Evolutionary conservation across 1,139 yeast genomes (phyloP).

Genomic region (Scheffersomyces titani): DNA sequence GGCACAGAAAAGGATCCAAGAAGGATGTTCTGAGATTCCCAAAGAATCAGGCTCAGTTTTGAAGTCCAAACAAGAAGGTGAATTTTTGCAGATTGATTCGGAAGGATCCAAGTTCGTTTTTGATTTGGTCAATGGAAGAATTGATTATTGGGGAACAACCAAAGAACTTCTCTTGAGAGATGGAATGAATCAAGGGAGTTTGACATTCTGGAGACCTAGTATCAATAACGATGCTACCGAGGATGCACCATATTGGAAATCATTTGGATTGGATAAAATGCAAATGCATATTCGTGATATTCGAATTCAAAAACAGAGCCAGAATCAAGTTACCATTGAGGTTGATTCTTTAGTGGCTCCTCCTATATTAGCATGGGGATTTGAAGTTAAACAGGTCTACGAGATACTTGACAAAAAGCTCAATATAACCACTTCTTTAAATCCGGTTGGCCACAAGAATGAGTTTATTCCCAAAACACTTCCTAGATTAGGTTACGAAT

Average conservation of each 20-base stretch:
- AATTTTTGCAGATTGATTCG: not conserved
- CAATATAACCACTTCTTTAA: slow-evolving; percentile 5
- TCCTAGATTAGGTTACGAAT: slow-evolving; percentile 19
- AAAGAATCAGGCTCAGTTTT: not conserved
- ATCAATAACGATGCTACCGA: slow-evolving; percentile 27
- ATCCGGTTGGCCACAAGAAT: slow-evolving; percentile 5
- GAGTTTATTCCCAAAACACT: slow-evolving; percentile 11
- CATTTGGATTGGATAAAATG: slow-evolving; percentile 13
- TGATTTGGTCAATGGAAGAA: slow-evolving; percentile 8
- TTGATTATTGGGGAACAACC: slow-evolving; percentile 6
- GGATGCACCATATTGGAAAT: slow-evolving; percentile 17
- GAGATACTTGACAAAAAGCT: slow-evolving; percentile 7
- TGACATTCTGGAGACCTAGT: slow-evolving; percentile 31
- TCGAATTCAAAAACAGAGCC: slow-evolving; percentile 1
- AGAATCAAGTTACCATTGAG: slow-evolving; percentile 3
- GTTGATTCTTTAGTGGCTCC: slow-evolving; percentile 12
- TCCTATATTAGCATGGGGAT: slow-evolving; percentile 16
- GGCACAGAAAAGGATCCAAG: slow-evolving; percentile 16
- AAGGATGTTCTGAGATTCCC: not conserved
- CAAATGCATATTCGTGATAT: slow-evolving; percentile 6
- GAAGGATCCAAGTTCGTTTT: not conserved
- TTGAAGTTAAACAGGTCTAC: slow-evolving; percentile 10
- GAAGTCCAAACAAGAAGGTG: too few species aligned
- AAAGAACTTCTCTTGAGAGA: slow-evolving; percentile 3
- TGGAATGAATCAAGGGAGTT: slow-evolving; percentile 5